Conservation (phyloP, 345 rosid genomes). For the Dipteronia sinensis region DNA sequence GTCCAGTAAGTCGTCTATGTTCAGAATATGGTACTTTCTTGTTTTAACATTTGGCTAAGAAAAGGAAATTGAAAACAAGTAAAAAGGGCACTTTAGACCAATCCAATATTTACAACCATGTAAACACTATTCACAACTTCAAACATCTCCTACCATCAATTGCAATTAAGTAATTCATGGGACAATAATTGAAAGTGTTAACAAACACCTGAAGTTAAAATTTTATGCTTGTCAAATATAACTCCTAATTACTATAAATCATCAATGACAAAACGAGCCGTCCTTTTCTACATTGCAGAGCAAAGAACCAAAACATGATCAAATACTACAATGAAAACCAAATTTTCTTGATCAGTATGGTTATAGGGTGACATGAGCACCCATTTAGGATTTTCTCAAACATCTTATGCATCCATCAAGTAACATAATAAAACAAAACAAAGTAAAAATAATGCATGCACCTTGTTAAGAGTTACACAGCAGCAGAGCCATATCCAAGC, state of each 20-base stretch:
- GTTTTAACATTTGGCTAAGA: background rate
- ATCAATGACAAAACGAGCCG: background rate
- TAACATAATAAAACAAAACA: background rate
- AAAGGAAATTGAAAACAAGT: background rate
- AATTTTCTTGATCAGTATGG: background rate
- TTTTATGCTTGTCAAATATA: background rate
- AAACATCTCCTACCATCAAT: background rate
- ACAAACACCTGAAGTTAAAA: background rate
- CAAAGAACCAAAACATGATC: background rate
- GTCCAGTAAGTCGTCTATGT: too few species aligned
- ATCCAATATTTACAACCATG: background rate
- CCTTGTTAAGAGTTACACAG: conserved; percentile 89
- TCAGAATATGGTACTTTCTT: too few species aligned
- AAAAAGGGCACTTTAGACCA: background rate
- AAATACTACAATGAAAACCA: background rate
- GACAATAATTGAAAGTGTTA: background rate
- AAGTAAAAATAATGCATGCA: conserved; percentile 29
- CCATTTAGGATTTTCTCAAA: background rate
- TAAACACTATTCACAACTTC: background rate
- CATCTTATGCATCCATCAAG: conserved; percentile 3
- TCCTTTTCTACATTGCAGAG: background rate
- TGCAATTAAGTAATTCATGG: background rate
- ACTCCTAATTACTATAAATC: background rate
- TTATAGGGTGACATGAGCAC: background rate
- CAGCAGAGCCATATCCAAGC: conserved; percentile 98